Conservation (phyloP, 495 filamentous ascomycete genomes). For the Hypoxylon fuscum region DNA sequence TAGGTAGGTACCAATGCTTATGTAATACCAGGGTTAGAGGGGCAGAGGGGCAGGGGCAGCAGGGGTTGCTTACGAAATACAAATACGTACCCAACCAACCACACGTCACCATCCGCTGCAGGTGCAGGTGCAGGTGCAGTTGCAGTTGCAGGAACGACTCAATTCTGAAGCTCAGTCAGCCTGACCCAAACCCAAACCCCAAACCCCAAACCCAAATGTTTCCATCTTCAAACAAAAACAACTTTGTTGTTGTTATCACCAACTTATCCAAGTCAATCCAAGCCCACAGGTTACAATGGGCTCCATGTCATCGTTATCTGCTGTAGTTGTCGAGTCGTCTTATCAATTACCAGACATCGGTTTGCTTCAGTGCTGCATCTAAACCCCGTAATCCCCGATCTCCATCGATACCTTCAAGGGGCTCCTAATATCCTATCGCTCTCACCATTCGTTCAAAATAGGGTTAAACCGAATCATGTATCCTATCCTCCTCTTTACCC, state of each 20-base stretch:
- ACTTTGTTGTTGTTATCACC: slow-evolving; percentile 4
- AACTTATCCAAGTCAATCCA: slow-evolving; percentile 5
- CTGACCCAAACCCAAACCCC: too few relatives aligned
- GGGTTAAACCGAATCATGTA: slow-evolving; percentile 26
- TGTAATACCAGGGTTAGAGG: too few relatives aligned
- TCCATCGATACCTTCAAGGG: neutral
- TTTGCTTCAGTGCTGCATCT: slow-evolving; percentile 19
- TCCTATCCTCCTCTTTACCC: slow-evolving; percentile 44
- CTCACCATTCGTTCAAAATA: neutral
- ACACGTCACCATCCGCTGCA: slow-evolving; percentile 32
- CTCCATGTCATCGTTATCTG: slow-evolving; percentile 29
- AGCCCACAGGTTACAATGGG: slow-evolving; percentile 30
- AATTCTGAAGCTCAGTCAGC: too few relatives aligned
- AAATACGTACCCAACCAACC: slow-evolving; percentile 4
- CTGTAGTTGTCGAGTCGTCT: slow-evolving; percentile 25
- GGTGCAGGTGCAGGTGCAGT: slow-evolving; percentile 11
- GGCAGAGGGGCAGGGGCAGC: neutral
- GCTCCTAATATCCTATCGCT: neutral
- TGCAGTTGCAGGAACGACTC: slow-evolving; percentile 9
- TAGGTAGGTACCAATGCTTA: neutral
- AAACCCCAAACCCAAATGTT: too few relatives aligned
- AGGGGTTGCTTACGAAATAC: too few relatives aligned
- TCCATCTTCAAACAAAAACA: slow-evolving; percentile 2
- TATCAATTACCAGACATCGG: slow-evolving; percentile 25
- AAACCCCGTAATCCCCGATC: slow-evolving; percentile 7